Evolutionary conservation across 1,139 yeast genomes (phyloP), one percentile per base, ranked within the genome.

Genomic region (Hemisphaericaspora xylanilytica): DNA sequence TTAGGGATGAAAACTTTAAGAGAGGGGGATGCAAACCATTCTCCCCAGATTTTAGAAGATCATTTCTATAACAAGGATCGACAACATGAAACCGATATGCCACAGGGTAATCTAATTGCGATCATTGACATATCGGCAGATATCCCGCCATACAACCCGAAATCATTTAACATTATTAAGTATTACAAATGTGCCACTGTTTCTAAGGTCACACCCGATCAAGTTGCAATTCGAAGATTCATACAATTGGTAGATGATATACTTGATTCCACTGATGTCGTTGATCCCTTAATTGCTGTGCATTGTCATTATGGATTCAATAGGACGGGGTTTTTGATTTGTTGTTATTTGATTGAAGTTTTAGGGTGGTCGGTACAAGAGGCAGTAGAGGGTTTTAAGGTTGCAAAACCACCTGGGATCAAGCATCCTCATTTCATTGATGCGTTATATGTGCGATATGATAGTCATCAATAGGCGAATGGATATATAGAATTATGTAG

Each of bases 301-400:
- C 94, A 85, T 58, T 85, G 94, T 55, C 94, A 85, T 55, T 85
- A 85, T 55, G 94, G 94, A 3, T 85, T 83, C 58, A 85, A 85
- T 56, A 65, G 94, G 39, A 85, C 94, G 0, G 94, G 94, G 2
- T 85, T 79, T 51, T 70, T 85, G 43, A 77, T 85, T 18, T 81
- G 87, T 51, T 78, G 86, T 51, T 85, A 81, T 54, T 64, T 85
- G 52, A 71, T 85, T 31, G 88, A 82, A 50, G 63, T 63, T 40
- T 59, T 77, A 20, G 80, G 79, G 0, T 77, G 85, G 77, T 52
- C 73, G 3, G 86, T 84, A 3, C 65, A 65, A 34, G 85, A 81
- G 35, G 87, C 92, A 0, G 70, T 85, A 5, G 75, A 67, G 11
- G 82, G 81, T 0, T 85, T 81, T 54, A 69, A 66, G 36, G 47